Evolutionary conservation across 2,329 filamentous ascomycete genomes (phyloP), one percentile per base, ranked within the genome.

Genomic region (Penicillium sp.): DNA sequence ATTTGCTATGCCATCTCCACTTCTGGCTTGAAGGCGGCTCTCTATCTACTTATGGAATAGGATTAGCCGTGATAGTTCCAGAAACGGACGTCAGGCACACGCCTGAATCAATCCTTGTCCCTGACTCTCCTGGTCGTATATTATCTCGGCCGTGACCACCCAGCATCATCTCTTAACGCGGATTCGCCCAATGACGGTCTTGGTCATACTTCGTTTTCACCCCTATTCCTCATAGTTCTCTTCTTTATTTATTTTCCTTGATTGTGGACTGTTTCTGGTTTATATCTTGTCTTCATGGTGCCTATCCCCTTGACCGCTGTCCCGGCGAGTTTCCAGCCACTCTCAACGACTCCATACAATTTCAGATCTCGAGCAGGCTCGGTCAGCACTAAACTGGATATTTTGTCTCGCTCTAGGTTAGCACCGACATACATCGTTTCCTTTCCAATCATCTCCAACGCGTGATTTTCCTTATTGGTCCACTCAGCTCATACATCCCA

Each of bases 361-460:
- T 56, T 62, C 29, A 58, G 62, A 41, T 60, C 61, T 42, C 59
- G 59, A 43, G 62, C 60, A 42, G 56, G 60, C 40, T 59, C 66
- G 16, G 49, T 59, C 40, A 60, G 58, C 50, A 55, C 59, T 46
- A 62, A 62, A 50, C 54, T 63, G 32, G 64, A 69, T 46, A 52
- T 59, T 32, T 61, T 62, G 53, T 61, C 62, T 59, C 62, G 60
- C 50, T 57, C 62, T 47, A 68, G 66, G 67, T 69, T 44, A 66
- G 65, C 63, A 58, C 31, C 42, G 52, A 50, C 39, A 49, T 39
- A 51, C 42, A 54, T 44, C 35, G 44, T 36, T 29, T 45, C 48
- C 29, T 16, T 31, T 42, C 31, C 24, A 31, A 4, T 34, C 31
- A 18, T 18, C 14, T 34, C 16, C 16, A 18, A 20, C 8, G 8